Evolutionary conservation across 192 early-diverging fungal genomes (phyloP).

Genomic region (Pecoramyces ruminantium): DNA sequence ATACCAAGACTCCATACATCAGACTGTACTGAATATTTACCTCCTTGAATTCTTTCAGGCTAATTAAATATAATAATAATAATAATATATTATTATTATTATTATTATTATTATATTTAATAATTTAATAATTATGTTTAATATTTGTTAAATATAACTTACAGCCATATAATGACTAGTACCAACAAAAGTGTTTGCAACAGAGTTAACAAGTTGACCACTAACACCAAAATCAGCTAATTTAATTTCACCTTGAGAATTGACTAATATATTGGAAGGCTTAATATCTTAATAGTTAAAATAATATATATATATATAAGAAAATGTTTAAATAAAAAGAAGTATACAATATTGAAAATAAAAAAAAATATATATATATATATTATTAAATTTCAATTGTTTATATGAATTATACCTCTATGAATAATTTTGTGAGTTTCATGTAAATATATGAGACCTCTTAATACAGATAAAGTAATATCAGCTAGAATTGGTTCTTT

Average conservation of each 20-base stretch:
- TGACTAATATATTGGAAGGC: constrained; percentile 84
- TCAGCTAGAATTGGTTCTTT: constrained; percentile 75
- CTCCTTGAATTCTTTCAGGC: constrained; percentile 93
- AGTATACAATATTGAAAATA: no score
- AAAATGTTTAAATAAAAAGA: no score
- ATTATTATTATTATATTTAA: background rate
- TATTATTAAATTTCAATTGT: no score
- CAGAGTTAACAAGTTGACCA: constrained; percentile 69
- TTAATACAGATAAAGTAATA: constrained; percentile 62
- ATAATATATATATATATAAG: no score
- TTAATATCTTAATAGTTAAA: constrained; percentile 97
- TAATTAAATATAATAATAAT: no score
- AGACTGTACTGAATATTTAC: constrained; percentile 68
- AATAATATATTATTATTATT: background rate
- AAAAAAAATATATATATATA: no score
- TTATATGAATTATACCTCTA: no score
- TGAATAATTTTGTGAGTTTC: constrained; percentile 79
- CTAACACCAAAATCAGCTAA: constrained; percentile 95
- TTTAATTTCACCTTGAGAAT: constrained; percentile 74
- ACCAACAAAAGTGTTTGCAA: constrained; percentile 89
- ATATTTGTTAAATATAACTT: constrained; percentile 9
- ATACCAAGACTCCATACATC: constrained; percentile 96
- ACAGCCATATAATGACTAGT: constrained; percentile 94
- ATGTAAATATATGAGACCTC: constrained; percentile 84
- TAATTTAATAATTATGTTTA: background rate